These are phyloP conservation scores for Metschnikowia reukaufii DNA, from an alignment of 805 yeast genomes.

Conservation along the genomic window DNA sequence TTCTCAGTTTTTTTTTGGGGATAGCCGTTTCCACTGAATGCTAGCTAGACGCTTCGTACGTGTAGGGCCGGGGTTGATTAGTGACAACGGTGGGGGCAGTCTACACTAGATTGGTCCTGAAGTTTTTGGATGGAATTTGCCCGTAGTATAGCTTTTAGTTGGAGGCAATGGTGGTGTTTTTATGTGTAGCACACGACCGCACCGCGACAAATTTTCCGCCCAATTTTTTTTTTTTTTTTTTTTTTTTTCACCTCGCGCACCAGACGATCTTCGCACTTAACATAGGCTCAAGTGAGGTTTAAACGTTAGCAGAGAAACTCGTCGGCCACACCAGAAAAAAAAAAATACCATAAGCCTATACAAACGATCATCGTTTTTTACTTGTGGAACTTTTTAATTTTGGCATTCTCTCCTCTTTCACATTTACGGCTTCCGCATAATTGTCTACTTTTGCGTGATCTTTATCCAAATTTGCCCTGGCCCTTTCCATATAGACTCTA, in stretches of 20 bases:
- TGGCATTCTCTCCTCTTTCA: no score
- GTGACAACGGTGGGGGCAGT: not conserved
- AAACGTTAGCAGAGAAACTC: no score
- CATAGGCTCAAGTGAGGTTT: no score
- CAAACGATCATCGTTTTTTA: no score
- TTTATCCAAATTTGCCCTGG: no score
- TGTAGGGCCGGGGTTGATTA: not conserved
- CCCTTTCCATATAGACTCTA: no score
- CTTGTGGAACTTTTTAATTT: no score
- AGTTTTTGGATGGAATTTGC: not conserved
- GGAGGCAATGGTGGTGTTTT: conserved; percentile 2
- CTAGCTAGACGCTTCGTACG: not conserved
- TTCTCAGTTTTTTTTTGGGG: not conserved
- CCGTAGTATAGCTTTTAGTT: not conserved
- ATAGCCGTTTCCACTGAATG: not conserved
- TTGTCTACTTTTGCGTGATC: no score
- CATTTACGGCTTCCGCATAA: no score
- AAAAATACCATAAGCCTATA: no score
- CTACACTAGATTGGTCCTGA: not conserved
- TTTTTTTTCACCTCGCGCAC: not conserved
- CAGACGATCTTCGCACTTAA: no score
- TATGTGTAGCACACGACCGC: conserved; percentile 12
- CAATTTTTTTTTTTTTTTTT: not conserved
- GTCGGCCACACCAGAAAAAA: no score
- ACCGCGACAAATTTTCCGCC: conserved; percentile 7